Evolutionary conservation across 2,329 filamentous ascomycete genomes (phyloP), one percentile per base, ranked within the genome.

Genomic region (Aspergillus novoparasiticus): DNA sequence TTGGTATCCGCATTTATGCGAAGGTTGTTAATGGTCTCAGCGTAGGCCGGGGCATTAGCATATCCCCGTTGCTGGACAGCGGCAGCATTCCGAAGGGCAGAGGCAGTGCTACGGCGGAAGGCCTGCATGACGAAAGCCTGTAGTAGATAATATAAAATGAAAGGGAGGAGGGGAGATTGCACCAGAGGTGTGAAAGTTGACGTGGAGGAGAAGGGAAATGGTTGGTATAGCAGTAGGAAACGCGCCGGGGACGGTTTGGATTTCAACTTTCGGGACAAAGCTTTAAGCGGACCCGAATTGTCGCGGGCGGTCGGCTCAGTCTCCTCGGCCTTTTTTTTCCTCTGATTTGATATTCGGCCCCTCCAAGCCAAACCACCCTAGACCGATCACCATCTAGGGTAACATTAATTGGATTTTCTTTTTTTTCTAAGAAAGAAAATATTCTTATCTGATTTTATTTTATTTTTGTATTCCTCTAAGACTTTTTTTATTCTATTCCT

Each of bases 1-100:
- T 95, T 96, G 74, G 95, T 99, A 72, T 97, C 90, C 79, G 85
- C 78, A 82, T 93, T 97, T 85, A 98, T 94, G 82, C 93, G 91
- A 76, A 98, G 88, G 86, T 98, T 98, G 76, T 90, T 84, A 78
- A 90, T 85, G 64, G 91, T 94, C 74, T 87, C 80, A 71, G 89
- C 81, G 79, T 94, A 94, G 67, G 87, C 87, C 70, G 88, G 87
- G 66, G 85, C 85, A 69, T 90, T 90, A 78, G 90, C 89, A 85
- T 96, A 96, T 72, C 85, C 82, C 79, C 93, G 90, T 78, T 87
- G 87, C 76, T 90, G 86, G 81, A 72, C 66, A 63, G 72, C 69
- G 71, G 88, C 84, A 85, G 87, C 81, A 82, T 86, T 83, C 71
- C 85, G 86, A 84, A 90, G 81, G 82, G 85, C 89, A 83, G 86